phyloP scores from a whole-genome alignment of 169 alveolate genomes.

The Neospora caninum region DNA sequence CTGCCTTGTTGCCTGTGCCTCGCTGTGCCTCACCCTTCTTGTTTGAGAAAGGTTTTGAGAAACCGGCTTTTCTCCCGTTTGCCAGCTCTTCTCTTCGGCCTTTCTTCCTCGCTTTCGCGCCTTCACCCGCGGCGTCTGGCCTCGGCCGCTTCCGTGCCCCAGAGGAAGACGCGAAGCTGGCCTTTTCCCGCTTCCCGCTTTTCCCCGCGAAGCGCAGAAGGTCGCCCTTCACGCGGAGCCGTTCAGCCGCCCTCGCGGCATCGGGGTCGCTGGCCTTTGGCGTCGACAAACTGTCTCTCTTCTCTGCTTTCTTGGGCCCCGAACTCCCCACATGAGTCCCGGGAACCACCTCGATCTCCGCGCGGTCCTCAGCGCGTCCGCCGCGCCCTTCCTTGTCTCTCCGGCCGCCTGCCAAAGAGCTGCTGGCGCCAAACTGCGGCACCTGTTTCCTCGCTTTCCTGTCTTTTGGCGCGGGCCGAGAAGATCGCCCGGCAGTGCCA shows the following conservation, averaged over 20 bases:
- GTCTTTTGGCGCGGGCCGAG: not conserved
- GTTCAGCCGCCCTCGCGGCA: not conserved
- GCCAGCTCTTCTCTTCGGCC: not conserved
- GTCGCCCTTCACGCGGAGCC: slow-evolving; percentile 5
- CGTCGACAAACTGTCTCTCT: not conserved
- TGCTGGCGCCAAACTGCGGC: not conserved
- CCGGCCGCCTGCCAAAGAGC: too few species aligned
- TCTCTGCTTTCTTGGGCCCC: not conserved
- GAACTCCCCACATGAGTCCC: not conserved
- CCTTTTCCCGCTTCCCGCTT: not conserved
- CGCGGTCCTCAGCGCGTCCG: not conserved
- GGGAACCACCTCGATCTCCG: not conserved
- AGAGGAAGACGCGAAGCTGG: not conserved
- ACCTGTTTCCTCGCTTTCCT: not conserved
- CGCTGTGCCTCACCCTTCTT: not conserved
- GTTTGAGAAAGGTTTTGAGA: not conserved
- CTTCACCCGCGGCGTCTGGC: not conserved
- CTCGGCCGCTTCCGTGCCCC: not conserved
- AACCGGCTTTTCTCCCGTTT: not conserved
- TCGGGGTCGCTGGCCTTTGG: not conserved
- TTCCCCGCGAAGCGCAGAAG: not conserved
- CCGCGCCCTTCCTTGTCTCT: too few species aligned
- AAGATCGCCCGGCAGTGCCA: too few species aligned
- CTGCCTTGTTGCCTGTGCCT: not conserved
- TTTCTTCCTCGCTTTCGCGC: not conserved